Percentiles rank a stretch among this genome's conserved stretches.
Conservation (phyloP, 352 stramenopile genomes). For the Globisporangium rhizosaccharum region DNA sequence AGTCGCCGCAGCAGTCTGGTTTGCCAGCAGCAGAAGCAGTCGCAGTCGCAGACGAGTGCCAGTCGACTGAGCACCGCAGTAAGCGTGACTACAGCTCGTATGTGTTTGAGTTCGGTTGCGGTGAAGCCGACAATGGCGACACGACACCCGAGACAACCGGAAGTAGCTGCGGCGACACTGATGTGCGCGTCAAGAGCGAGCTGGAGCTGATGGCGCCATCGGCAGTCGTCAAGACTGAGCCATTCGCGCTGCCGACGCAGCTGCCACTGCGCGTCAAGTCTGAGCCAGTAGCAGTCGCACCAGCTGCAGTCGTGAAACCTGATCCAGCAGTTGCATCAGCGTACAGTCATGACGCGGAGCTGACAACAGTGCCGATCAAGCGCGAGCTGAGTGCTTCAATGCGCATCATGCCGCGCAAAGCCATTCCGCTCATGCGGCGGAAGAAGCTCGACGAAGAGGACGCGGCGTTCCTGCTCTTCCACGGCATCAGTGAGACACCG, state of each 20-base stretch:
- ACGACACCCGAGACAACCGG: conserved; percentile 11
- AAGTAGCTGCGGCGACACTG: conserved; percentile 9
- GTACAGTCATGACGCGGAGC: background rate
- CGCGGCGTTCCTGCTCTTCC: conserved; percentile 65
- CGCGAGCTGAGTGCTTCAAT: background rate
- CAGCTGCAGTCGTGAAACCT: background rate
- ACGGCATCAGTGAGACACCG: conserved; percentile 45
- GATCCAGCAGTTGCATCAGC: background rate
- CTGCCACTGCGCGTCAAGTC: background rate
- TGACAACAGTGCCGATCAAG: background rate
- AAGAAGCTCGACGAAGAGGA: conserved; percentile 53
- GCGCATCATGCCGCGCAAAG: conserved; percentile 4
- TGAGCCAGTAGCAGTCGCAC: background rate
- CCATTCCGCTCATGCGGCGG: conserved; percentile 11
- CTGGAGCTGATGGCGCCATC: too few species aligned
- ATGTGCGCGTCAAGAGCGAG: conserved; percentile 9
- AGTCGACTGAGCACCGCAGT: background rate
- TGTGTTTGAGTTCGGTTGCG: background rate
- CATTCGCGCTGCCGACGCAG: too few species aligned
- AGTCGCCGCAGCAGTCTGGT: background rate
- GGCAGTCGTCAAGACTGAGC: too few species aligned
- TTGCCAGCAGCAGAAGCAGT: background rate
- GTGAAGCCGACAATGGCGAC: background rate
- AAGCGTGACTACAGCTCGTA: background rate
- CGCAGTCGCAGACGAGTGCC: background rate